Conservation (phyloP, 75 land plant genomes). For the Picea sitchensis region DNA sequence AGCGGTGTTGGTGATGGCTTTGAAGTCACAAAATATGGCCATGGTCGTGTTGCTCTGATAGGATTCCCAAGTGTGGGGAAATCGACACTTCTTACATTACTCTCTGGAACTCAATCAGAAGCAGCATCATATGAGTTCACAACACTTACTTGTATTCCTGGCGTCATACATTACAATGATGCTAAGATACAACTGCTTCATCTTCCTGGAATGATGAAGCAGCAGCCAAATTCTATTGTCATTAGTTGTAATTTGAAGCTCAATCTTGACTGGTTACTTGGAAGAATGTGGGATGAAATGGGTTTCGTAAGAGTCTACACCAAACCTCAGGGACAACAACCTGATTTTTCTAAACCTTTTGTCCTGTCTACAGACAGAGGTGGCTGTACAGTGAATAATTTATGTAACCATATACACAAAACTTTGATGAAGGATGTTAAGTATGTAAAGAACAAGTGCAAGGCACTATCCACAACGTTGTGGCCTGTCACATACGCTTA, state of each 20-base stretch:
- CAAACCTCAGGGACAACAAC: conserved; percentile 99
- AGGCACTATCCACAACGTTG: conserved; percentile 98
- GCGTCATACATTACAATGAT: conserved; percentile 96
- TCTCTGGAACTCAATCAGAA: conserved; percentile 98
- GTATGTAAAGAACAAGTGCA: conserved; percentile 93
- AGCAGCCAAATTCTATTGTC: conserved; percentile 95
- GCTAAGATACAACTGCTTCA: conserved; percentile 97
- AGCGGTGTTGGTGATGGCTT: conserved; percentile 96
- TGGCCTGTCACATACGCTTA: conserved; percentile 73
- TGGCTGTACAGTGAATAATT: conserved; percentile 94
- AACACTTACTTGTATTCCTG: conserved; percentile 99
- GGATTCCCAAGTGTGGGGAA: conserved; percentile 99
- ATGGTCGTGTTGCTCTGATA: conserved; percentile 98
- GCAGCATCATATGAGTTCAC: conserved; percentile 99
- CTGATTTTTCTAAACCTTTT: conserved; percentile 89
- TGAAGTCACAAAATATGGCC: conserved; percentile 98
- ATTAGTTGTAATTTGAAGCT: conserved; percentile 98
- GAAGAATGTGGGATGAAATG: conserved; percentile 99
- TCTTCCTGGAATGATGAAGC: conserved; percentile 99
- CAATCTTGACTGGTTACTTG: conserved; percentile 89
- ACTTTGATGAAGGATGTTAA: conserved; percentile 86
- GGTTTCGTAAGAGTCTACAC: conserved; percentile 97
- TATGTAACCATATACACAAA: conserved; percentile 93
- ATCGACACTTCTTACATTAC: conserved; percentile 85
- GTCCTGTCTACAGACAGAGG: conserved; percentile 93